These are phyloP conservation scores for Xylaria sp. DNA, from an alignment of 2,329 filamentous ascomycete species.

Conservation along the genomic window DNA sequence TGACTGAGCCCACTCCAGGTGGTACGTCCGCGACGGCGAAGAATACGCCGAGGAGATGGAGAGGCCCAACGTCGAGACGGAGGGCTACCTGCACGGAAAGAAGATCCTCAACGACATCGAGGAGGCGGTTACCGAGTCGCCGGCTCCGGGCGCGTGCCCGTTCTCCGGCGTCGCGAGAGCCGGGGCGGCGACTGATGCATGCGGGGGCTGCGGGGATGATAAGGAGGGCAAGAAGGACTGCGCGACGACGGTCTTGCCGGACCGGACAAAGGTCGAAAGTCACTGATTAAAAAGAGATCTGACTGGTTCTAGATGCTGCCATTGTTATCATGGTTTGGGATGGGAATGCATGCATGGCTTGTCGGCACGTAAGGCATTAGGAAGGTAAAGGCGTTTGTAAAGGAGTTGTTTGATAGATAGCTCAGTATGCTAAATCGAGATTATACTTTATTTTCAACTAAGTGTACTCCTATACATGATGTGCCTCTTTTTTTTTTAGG, in stretches of 20 bases:
- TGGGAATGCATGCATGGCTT: background rate
- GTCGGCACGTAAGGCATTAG: background rate
- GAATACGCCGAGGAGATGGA: slow-evolving; percentile 55
- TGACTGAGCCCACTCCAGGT: slow-evolving; percentile 36
- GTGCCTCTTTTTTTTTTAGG: too few species aligned
- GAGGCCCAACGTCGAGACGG: slow-evolving; percentile 57
- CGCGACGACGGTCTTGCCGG: slow-evolving; percentile 11
- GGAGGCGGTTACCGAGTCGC: slow-evolving; percentile 35
- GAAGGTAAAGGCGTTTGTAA: background rate
- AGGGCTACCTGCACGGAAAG: slow-evolving; percentile 67
- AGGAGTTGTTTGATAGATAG: background rate
- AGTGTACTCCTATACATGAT: too few species aligned
- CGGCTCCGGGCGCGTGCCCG: slow-evolving; percentile 19
- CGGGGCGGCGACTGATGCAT: slow-evolving; percentile 13
- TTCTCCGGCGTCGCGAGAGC: slow-evolving; percentile 27
- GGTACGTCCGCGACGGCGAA: slow-evolving; percentile 70
- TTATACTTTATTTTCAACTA: too few species aligned
- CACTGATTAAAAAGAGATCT: too few species aligned
- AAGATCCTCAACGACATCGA: slow-evolving; percentile 54
- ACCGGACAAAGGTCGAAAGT: slow-evolving; percentile 16
- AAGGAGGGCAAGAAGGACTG: slow-evolving; percentile 16
- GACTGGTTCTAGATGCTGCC: background rate
- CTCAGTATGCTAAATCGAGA: too few species aligned
- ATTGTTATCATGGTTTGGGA: background rate
- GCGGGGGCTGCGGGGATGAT: slow-evolving; percentile 18